These are phyloP conservation scores for Globisporangium nunn DNA, from an alignment of 352 stramenopile species.

Conservation along the genomic window DNA sequence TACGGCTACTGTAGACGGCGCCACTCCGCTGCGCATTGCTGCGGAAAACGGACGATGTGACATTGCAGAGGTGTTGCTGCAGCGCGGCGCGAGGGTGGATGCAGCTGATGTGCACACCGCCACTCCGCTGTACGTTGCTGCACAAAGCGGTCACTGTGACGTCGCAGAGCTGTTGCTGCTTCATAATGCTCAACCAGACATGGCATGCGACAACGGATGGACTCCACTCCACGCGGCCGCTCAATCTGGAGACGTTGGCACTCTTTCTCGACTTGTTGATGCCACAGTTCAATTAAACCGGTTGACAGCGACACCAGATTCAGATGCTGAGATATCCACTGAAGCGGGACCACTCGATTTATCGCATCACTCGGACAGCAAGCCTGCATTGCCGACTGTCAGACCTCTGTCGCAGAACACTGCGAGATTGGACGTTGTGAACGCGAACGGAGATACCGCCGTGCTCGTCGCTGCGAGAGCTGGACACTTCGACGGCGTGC, in stretches of 20 bases:
- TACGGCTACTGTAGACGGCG: no score
- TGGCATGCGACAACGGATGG: constrained; percentile 24
- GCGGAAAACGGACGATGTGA: no score
- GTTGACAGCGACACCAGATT: no score
- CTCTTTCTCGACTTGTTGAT: background rate
- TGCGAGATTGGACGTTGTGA: background rate
- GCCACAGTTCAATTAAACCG: no score
- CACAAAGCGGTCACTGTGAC: constrained; percentile 26
- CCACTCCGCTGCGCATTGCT: no score
- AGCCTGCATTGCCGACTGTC: no score
- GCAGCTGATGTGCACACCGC: no score
- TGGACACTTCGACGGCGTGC: background rate
- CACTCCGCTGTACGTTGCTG: constrained; percentile 36
- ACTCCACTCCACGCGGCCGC: constrained; percentile 35
- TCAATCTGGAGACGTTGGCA: constrained; percentile 16
- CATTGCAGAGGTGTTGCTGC: no score
- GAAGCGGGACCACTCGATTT: no score
- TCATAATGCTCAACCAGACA: constrained; percentile 30
- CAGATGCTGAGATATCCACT: no score
- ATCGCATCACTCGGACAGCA: no score
- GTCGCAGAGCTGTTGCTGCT: constrained; percentile 31
- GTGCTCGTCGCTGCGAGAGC: background rate
- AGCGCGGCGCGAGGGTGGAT: no score
- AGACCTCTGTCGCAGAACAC: background rate
- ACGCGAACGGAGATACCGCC: background rate